phyloP scores from a whole-genome alignment of 192 early-diverging fungal species.

The Backusella australiensis region DNA sequence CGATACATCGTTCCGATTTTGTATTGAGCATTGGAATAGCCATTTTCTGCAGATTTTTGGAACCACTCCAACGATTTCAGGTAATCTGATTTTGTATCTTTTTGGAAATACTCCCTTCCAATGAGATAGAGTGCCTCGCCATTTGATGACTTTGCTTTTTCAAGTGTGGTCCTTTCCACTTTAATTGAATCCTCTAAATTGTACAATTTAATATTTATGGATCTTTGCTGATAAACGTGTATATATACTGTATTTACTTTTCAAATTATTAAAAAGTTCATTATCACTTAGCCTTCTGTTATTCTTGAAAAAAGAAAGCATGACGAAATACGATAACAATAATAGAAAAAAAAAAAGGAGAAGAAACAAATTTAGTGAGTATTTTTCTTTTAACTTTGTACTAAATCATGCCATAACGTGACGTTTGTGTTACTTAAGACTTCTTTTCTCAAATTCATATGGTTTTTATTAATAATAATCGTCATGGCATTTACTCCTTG shows the following conservation, averaged over 20 bases:
- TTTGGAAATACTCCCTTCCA: background rate
- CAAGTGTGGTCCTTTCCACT: background rate
- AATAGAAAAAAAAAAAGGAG: background rate
- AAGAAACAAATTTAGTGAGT: background rate
- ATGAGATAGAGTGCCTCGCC: background rate
- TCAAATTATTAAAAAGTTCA: background rate
- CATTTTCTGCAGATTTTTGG: background rate
- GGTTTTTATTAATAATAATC: background rate
- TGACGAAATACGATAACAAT: background rate
- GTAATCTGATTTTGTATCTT: background rate
- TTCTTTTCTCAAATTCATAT: background rate
- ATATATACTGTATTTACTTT: background rate
- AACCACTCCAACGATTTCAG: background rate
- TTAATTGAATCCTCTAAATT: conserved; percentile 2
- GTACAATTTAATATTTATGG: background rate
- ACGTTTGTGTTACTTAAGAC: background rate
- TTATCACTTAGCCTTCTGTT: background rate
- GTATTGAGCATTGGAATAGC: background rate
- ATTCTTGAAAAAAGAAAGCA: conserved; percentile 3
- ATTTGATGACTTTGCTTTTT: conserved; percentile 1
- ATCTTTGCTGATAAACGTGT: background rate
- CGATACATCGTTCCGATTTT: background rate
- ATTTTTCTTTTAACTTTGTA: conserved; percentile 1
- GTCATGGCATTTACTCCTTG: background rate
- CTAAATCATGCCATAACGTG: conserved; percentile 2